Percentiles rank a stretch among this genome's conserved stretches.
Evolutionary conservation across 2,329 filamentous ascomycete genomes (phyloP).

Genomic region (Lasiodiplodia gonubiensis): DNA sequence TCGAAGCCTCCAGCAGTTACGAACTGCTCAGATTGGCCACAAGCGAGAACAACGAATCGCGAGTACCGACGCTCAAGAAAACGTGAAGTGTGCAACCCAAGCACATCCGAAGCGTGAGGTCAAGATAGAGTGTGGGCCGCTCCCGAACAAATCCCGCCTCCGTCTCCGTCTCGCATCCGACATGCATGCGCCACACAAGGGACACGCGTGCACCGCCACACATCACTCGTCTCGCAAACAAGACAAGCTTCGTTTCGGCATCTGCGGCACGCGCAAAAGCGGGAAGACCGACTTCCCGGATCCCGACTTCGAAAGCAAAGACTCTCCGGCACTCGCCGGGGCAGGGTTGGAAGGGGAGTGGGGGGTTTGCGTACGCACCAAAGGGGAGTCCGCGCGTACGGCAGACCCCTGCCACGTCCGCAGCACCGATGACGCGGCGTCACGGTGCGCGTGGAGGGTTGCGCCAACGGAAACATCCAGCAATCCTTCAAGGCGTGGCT

Average conservation of each 20-base stretch:
- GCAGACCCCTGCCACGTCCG: not conserved
- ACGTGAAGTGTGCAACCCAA: not conserved
- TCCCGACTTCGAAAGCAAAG: too few species aligned
- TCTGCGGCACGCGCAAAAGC: not conserved
- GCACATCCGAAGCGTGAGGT: not conserved
- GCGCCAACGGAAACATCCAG: not conserved
- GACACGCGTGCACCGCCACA: constrained; percentile 7
- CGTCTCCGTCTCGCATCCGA: not conserved
- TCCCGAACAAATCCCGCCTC: constrained; percentile 7
- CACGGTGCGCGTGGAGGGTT: not conserved
- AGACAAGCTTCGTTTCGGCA: not conserved
- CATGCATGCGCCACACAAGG: not conserved
- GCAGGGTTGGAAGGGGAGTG: too few species aligned
- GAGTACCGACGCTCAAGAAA: too few species aligned
- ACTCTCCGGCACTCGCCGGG: too few species aligned
- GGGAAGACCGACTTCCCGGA: not conserved
- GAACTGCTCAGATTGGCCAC: not conserved
- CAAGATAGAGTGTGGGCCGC: constrained; percentile 21
- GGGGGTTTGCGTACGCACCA: not conserved
- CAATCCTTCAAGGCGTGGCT: not conserved
- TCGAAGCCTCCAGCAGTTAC: not conserved
- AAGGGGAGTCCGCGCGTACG: not conserved
- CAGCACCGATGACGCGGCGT: not conserved
- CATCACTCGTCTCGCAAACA: not conserved
- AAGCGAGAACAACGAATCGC: not conserved